These are phyloP conservation scores for Rhytidiadelphus loreus DNA, from an alignment of 225 moss, liverwort and hornwort species.

Conservation along the genomic window DNA sequence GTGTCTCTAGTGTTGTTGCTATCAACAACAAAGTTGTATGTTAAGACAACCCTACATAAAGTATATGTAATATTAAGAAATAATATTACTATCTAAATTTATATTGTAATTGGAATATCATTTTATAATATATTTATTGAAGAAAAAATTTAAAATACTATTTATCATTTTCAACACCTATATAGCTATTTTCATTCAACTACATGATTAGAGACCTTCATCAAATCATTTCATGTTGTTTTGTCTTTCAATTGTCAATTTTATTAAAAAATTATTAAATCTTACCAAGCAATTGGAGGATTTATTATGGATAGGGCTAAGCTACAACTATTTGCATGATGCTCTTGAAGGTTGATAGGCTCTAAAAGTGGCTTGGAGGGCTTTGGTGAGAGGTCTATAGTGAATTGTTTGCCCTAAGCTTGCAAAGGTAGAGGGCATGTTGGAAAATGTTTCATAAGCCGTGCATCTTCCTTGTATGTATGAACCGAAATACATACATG, in stretches of 20 bases:
- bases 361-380: constrained; percentile 76
- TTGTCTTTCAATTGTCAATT: neutral
- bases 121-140: neutral
- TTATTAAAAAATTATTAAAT: neutral
- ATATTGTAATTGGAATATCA: neutral
- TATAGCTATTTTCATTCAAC: neutral
- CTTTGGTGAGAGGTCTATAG: constrained; percentile 82
- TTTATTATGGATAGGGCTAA: constrained; percentile 45
- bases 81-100: neutral
- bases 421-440: constrained; percentile 60
- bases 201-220: neutral
- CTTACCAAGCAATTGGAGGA: constrained; percentile 10
- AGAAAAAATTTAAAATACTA: neutral
- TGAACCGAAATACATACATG: constrained; percentile 41
- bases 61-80: neutral
- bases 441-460: constrained; percentile 60
- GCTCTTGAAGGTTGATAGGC: constrained; percentile 98
- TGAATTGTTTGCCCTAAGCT: constrained; percentile 66
- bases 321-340: constrained; percentile 74
- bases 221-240: neutral
- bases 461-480: constrained; percentile 62
- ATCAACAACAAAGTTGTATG: neutral
- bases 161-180: neutral
- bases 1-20: neutral
- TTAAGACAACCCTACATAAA: neutral